Percentiles rank a stretch among this genome's conserved stretches.
These are phyloP conservation scores for Adansonia madagascariensis DNA, from an alignment of 441 rosid species.

Conservation along the genomic window DNA sequence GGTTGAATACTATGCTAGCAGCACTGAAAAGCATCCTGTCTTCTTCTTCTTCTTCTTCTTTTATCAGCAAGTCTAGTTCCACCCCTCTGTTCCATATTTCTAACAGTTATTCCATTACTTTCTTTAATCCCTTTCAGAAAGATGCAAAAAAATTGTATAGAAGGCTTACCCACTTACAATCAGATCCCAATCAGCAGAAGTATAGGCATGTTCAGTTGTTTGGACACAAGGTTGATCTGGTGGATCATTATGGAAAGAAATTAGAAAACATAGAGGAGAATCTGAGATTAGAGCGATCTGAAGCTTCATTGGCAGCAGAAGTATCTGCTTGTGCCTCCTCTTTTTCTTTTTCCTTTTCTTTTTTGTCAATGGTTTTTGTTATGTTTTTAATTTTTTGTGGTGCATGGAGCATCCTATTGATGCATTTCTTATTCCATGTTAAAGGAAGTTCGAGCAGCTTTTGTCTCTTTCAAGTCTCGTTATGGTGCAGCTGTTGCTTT, in stretches of 20 bases:
- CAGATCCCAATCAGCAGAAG: constrained; percentile 49
- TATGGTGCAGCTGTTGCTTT: constrained; percentile 82
- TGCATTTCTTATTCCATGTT: constrained; percentile 34
- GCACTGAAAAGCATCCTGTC: background rate
- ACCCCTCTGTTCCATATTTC: background rate
- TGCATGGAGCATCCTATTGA: constrained; percentile 26
- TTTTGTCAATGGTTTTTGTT: background rate
- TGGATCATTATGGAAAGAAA: constrained; percentile 70
- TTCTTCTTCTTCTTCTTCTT: background rate
- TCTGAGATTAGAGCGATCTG: constrained; percentile 70
- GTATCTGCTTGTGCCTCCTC: constrained; percentile 42
- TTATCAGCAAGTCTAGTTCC: background rate
- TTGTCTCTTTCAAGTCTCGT: constrained; percentile 90
- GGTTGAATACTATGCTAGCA: background rate
- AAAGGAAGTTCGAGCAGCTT: constrained; percentile 93
- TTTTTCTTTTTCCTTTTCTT: constrained; percentile 6
- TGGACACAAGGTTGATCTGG: constrained; percentile 55
- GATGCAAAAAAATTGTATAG: constrained; percentile 59
- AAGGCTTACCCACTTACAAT: constrained; percentile 51
- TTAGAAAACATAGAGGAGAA: constrained; percentile 69
- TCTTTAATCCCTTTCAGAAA: constrained; percentile 44
- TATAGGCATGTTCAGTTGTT: constrained; percentile 49
- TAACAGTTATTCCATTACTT: constrained; percentile 15
- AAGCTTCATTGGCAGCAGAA: constrained; percentile 54
- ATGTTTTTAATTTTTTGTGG: background rate